Conservation (phyloP, 352 stramenopile genomes). For the Pythium myriotylum region DNA sequence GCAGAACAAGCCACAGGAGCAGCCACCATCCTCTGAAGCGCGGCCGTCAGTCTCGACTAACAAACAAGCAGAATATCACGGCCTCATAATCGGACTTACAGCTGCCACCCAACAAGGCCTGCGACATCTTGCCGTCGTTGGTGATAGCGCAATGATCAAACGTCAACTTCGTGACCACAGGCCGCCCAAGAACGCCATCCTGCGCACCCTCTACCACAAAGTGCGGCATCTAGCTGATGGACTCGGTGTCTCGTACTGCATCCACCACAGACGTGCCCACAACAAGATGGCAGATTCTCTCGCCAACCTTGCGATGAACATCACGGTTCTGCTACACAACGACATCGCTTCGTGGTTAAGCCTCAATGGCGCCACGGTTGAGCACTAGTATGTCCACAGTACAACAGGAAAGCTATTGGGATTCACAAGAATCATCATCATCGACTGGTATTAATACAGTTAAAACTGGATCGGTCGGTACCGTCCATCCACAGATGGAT, state of each 20-base stretch:
- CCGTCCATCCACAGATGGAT: too few relatives aligned
- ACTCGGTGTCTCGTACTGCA: background rate
- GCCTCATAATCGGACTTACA: background rate
- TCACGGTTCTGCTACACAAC: too few relatives aligned
- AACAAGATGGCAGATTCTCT: slow-evolving; percentile 9
- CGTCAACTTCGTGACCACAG: background rate
- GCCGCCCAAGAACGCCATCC: background rate
- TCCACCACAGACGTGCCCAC: background rate
- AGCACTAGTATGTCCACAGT: too few relatives aligned
- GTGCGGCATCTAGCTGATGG: background rate
- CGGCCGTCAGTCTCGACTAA: too few relatives aligned
- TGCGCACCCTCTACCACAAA: background rate
- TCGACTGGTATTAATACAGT: too few relatives aligned
- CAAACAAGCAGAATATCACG: background rate
- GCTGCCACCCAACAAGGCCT: background rate
- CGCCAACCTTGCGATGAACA: slow-evolving; percentile 2
- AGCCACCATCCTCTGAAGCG: too few relatives aligned
- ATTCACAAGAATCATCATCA: too few relatives aligned
- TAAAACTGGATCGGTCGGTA: too few relatives aligned
- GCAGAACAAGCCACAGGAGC: too few relatives aligned
- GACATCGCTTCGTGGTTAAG: too few relatives aligned
- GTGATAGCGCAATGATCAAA: background rate
- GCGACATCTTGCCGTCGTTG: background rate
- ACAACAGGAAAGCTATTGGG: too few relatives aligned
- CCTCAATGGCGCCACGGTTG: too few relatives aligned